Evolutionary conservation across 192 early-diverging fungal genomes (phyloP).

Genomic region (Geranomyces michiganensis): DNA sequence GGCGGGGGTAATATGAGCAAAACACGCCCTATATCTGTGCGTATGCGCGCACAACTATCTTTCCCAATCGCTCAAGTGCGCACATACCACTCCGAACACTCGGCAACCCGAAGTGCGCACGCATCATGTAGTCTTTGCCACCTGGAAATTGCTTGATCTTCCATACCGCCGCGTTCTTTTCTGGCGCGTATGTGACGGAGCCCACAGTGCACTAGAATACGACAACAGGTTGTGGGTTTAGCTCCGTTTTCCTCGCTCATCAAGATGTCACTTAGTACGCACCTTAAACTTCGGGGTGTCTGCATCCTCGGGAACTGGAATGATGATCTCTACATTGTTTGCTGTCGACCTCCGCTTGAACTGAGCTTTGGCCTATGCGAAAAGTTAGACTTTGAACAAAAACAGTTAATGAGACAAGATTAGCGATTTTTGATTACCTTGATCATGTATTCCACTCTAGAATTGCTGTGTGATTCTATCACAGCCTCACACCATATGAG

Average conservation of each 20-base stretch:
- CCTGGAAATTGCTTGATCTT: constrained; percentile 98
- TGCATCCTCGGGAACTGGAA: constrained; percentile 98
- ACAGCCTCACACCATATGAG: constrained; percentile 85
- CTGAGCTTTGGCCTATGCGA: constrained; percentile 91
- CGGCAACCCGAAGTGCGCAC: constrained; percentile 54
- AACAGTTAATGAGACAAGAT: too few relatives aligned
- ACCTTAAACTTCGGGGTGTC: constrained; percentile 96
- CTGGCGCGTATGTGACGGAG: constrained; percentile 88
- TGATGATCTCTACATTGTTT: constrained; percentile 95
- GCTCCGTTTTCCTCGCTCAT: too few relatives aligned
- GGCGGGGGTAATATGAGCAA: constrained; percentile 66
- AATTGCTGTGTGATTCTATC: constrained; percentile 83
- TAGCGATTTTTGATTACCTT: constrained; percentile 38
- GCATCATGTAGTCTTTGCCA: constrained; percentile 93
- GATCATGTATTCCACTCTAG: constrained; percentile 94
- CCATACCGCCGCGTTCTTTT: constrained; percentile 93
- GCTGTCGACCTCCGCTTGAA: constrained; percentile 97
- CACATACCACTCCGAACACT: constrained; percentile 66
- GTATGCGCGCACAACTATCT: too few relatives aligned
- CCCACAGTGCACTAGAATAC: constrained; percentile 76
- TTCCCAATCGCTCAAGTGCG: too few relatives aligned
- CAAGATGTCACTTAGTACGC: background rate
- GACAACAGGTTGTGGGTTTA: too few relatives aligned
- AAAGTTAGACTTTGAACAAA: background rate
- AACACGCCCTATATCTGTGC: too few relatives aligned